Evolutionary conservation across 169 alveolate species (phyloP).

Genomic region (Plasmodium ovale): DNA sequence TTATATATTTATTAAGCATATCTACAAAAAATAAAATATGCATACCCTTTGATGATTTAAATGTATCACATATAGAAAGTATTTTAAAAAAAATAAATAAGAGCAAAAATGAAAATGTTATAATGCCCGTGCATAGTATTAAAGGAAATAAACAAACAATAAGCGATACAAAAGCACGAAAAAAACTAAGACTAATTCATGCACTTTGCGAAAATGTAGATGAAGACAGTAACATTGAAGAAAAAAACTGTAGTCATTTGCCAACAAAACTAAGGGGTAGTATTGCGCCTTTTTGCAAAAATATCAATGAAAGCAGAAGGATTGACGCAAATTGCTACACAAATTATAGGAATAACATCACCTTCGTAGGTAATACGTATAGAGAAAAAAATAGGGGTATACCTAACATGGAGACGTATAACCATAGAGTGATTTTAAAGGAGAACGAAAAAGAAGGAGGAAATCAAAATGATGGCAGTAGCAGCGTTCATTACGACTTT

Average conservation of each 20-base stretch:
- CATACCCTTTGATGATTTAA: slow-evolving; percentile 26
- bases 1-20: slow-evolving; percentile 27
- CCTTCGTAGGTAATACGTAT: no score
- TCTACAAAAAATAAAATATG: slow-evolving; percentile 29
- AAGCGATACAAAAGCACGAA: not conserved
- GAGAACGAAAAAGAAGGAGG: not conserved
- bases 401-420: not conserved
- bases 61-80: slow-evolving; percentile 26
- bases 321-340: not conserved
- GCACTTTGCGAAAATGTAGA: not conserved
- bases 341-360: not conserved
- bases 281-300: no score
- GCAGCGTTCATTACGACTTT: not conserved
- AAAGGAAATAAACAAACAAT: not conserved
- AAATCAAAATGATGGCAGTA: not conserved
- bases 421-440: not conserved
- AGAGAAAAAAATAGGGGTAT: not conserved
- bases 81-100: slow-evolving; percentile 24
- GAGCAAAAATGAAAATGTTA: slow-evolving; percentile 9
- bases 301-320: no score
- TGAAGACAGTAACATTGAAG: not conserved
- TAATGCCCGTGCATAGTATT: slow-evolving; percentile 18
- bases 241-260: not conserved
- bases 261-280: not conserved
- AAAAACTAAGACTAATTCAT: slow-evolving; percentile 8